phyloP scores from a whole-genome alignment of 768 basidiomycete genomes.

The Leccinum subtestaceum region DNA sequence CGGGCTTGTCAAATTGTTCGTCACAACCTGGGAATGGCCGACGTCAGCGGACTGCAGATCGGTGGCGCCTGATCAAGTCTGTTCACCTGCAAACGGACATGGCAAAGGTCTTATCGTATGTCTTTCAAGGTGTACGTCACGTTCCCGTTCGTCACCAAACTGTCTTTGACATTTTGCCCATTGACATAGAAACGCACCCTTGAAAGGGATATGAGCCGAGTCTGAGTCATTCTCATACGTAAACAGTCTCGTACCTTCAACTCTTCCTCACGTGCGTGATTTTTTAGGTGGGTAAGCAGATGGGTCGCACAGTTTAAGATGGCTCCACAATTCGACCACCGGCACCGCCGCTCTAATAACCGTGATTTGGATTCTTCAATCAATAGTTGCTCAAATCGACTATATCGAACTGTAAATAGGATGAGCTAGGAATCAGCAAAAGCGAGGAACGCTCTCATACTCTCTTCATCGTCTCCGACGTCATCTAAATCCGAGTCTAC shows the following conservation, averaged over 20 bases:
- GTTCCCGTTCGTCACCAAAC: slow-evolving; percentile 35
- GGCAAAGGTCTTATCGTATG: slow-evolving; percentile 40
- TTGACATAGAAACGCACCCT: slow-evolving; percentile 45
- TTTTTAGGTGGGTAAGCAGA: slow-evolving; percentile 48
- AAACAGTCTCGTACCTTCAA: slow-evolving; percentile 26
- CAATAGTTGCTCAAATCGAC: slow-evolving; percentile 39
- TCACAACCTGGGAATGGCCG: slow-evolving; percentile 46
- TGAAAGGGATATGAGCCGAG: slow-evolving; percentile 6
- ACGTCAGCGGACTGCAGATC: slow-evolving; percentile 9
- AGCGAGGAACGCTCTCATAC: slow-evolving; percentile 29
- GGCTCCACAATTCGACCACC: slow-evolving; percentile 57
- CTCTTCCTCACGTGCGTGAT: slow-evolving; percentile 34
- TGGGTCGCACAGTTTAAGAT: slow-evolving; percentile 52
- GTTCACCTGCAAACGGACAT: slow-evolving; percentile 43
- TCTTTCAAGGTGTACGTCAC: slow-evolving; percentile 48
- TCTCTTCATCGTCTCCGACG: slow-evolving; percentile 25
- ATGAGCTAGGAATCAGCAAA: slow-evolving; percentile 27
- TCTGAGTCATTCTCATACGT: background rate
- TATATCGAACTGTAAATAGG: slow-evolving; percentile 38
- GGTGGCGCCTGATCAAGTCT: background rate
- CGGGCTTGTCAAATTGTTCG: slow-evolving; percentile 43
- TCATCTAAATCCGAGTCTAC: slow-evolving; percentile 18
- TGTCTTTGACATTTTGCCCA: slow-evolving; percentile 57
- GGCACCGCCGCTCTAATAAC: slow-evolving; percentile 48
- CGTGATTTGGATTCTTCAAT: slow-evolving; percentile 48